These are phyloP conservation scores for Cladosporium phlei DNA, from an alignment of 2,329 filamentous ascomycete genomes.

Conservation along the genomic window DNA sequence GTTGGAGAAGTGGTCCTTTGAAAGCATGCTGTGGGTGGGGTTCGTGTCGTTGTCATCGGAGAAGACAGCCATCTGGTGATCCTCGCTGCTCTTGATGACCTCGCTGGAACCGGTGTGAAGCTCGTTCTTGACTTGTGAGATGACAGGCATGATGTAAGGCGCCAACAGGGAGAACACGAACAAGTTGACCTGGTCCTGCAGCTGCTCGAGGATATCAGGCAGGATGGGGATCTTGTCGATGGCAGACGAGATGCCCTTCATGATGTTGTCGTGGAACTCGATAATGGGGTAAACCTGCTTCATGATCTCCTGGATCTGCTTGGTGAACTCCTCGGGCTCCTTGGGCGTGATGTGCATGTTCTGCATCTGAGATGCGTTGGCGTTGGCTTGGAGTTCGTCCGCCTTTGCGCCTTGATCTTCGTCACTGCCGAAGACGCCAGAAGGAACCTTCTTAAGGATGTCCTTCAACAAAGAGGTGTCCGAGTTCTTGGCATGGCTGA, in stretches of 20 bases:
- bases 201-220: slow-evolving; percentile 76
- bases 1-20: slow-evolving; percentile 93
- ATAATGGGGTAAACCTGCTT: slow-evolving; percentile 83
- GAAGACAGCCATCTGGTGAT: slow-evolving; percentile 84
- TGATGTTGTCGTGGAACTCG: slow-evolving; percentile 82
- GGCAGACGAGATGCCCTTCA: slow-evolving; percentile 71
- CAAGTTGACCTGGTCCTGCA: slow-evolving; percentile 80
- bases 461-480: slow-evolving; percentile 72
- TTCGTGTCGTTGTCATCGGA: slow-evolving; percentile 69
- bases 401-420: slow-evolving; percentile 66
- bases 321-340: slow-evolving; percentile 77
- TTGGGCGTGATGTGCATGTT: slow-evolving; percentile 69
- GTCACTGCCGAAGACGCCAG: slow-evolving; percentile 70
- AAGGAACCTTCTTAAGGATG: slow-evolving; percentile 75
- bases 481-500: slow-evolving; percentile 57
- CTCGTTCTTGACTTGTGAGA: slow-evolving; percentile 81
- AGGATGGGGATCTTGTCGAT: slow-evolving; percentile 83
- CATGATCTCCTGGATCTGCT: slow-evolving; percentile 68
- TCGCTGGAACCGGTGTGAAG: slow-evolving; percentile 79
- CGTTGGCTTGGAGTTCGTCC: slow-evolving; percentile 73
- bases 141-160: slow-evolving; percentile 79
- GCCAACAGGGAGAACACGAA: slow-evolving; percentile 92
- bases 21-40: slow-evolving; percentile 91
- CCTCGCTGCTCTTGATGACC: slow-evolving; percentile 77
- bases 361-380: slow-evolving; percentile 68